These are phyloP conservation scores for Vicia sativa DNA, from an alignment of 306 rosid genomes.

Conservation along the genomic window DNA sequence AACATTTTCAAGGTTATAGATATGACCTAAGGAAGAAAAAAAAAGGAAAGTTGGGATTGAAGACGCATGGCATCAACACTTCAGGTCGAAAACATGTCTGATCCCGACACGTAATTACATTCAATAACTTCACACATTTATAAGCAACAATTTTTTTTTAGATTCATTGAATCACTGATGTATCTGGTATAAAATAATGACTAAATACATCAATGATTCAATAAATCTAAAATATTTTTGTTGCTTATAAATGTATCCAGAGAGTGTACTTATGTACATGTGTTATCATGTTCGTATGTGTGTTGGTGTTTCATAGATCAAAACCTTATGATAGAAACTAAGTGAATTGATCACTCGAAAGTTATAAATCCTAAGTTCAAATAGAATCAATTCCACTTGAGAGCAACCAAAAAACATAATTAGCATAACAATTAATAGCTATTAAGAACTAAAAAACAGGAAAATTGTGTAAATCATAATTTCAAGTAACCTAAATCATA, in stretches of 20 bases:
- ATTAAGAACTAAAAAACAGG: not conserved
- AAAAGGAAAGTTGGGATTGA: not conserved
- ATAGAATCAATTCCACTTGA: no score
- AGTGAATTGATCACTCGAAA: no score
- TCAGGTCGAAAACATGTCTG: not conserved
- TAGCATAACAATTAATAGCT: not conserved
- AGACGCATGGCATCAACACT: not conserved
- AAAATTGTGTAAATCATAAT: not conserved
- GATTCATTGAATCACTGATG: no score
- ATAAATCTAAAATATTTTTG: no score
- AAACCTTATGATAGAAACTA: not conserved
- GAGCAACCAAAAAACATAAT: no score
- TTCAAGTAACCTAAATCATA: not conserved
- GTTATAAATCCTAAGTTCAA: no score
- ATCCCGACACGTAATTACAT: not conserved
- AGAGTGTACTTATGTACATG: no score
- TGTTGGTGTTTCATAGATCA: not conserved
- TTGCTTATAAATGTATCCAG: no score
- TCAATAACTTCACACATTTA: no score
- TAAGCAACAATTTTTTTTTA: no score
- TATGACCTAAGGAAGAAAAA: not conserved
- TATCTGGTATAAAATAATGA: no score
- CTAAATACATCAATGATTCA: no score
- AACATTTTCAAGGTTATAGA: conserved; percentile 1
- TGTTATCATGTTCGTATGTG: not conserved